phyloP scores from a whole-genome alignment of 148 eudicot genomes.

The Amaranthus cruentus region DNA sequence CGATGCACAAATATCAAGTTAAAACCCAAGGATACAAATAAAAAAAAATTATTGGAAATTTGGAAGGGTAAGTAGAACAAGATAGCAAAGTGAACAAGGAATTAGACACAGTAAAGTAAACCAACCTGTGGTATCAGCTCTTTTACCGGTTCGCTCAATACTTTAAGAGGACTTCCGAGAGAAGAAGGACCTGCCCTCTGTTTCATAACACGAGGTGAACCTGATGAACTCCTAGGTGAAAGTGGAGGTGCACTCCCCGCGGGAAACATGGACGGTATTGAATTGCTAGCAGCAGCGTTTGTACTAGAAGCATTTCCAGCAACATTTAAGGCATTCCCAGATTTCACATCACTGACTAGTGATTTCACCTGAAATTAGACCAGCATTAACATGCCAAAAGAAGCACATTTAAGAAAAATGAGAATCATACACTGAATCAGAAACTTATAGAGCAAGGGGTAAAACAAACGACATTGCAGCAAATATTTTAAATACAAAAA shows the following conservation, averaged over 20 bases:
- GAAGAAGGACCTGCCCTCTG: constrained; percentile 77
- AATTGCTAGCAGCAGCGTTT: constrained; percentile 63
- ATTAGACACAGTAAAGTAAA: background rate
- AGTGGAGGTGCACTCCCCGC: constrained; percentile 99
- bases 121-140: constrained; percentile 91
- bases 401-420: background rate
- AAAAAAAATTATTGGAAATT: background rate
- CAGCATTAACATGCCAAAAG: background rate
- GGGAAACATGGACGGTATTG: constrained; percentile 95
- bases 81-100: background rate
- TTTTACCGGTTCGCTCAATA: constrained; percentile 77
- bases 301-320: constrained; percentile 62
- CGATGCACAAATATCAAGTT: background rate
- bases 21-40: background rate
- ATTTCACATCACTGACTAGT: constrained; percentile 76
- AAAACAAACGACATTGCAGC: background rate
- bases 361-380: constrained; percentile 71
- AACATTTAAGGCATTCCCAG: constrained; percentile 61
- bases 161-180: constrained; percentile 73
- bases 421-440: background rate
- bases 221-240: constrained; percentile 96
- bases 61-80: background rate
- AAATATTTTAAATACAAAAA: too few species aligned
- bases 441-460: background rate
- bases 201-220: constrained; percentile 84